Percentiles rank a stretch among this genome's conserved stretches.
phyloP scores from a whole-genome alignment of 129 eudicot species.

The Chrysanthemum seticuspe region DNA sequence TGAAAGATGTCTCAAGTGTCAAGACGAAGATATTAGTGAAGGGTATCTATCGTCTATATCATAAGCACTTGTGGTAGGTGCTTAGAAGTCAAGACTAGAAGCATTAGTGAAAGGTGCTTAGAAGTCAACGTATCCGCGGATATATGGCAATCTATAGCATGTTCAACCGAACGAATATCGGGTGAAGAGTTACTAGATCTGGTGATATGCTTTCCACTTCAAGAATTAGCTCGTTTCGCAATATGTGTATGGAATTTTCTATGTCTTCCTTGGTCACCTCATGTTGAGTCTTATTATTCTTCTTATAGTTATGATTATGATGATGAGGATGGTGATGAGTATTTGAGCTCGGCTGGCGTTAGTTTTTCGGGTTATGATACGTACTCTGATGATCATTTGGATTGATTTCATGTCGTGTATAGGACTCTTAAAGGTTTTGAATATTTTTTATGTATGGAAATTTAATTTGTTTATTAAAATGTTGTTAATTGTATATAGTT shows the following conservation, averaged over 20 bases:
- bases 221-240: constrained; percentile 47
- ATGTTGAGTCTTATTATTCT: constrained; percentile 23
- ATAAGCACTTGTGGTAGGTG: too few relatives aligned
- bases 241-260: constrained; percentile 52
- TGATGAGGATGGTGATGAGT: constrained; percentile 14
- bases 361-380: constrained; percentile 33
- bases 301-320: constrained; percentile 21
- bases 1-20: too few relatives aligned
- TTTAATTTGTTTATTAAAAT: background rate
- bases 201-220: constrained; percentile 55
- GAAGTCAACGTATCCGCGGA: constrained; percentile 48
- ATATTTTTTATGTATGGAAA: background rate
- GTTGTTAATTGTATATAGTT: too few relatives aligned
- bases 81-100: too few relatives aligned
- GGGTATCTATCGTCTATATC: too few relatives aligned
- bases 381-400: constrained; percentile 39
- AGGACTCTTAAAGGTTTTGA: too few relatives aligned
- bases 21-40: too few relatives aligned
- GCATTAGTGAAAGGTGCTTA: too few relatives aligned
- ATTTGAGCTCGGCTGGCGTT: constrained; percentile 23
- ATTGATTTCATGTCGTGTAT: constrained; percentile 10
- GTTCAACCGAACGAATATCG: constrained; percentile 45
- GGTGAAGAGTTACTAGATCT: constrained; percentile 47
- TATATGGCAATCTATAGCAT: constrained; percentile 53
- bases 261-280: constrained; percentile 51